These are phyloP conservation scores for Trichosanthes truncata DNA, from an alignment of 306 rosid species.

Conservation along the genomic window DNA sequence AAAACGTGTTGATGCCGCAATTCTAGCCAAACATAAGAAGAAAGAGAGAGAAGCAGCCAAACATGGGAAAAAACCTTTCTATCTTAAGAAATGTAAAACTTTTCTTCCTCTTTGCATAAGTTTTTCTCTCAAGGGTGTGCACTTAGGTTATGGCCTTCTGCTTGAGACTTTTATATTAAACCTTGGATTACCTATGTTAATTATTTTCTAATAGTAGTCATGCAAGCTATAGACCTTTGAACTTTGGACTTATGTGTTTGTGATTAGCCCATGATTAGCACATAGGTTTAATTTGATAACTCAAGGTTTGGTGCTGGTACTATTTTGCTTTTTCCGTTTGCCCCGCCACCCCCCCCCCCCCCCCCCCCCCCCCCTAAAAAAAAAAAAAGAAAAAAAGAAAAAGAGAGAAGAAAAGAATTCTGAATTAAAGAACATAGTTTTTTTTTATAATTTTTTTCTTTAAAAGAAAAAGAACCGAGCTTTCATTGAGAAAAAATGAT, in stretches of 20 bases:
- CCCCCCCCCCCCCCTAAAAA: no score
- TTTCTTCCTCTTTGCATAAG: background rate
- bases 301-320: no score
- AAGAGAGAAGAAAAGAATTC: no score
- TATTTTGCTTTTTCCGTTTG: no score
- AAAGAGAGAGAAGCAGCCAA: constrained; percentile 72
- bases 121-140: background rate
- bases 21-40: constrained; percentile 60
- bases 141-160: background rate
- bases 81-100: constrained; percentile 47
- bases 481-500: no score
- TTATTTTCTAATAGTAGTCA: background rate
- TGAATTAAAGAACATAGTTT: no score
- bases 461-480: no score
- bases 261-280: background rate
- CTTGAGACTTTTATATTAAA: background rate
- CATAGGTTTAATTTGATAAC: background rate
- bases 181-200: background rate
- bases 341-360: no score
- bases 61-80: constrained; percentile 64
- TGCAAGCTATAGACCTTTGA: background rate
- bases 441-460: no score
- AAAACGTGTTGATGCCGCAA: constrained; percentile 31
- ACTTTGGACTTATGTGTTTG: background rate
- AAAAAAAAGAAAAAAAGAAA: no score